Base-by-base conservation (phyloP, 1,139 yeast genomes). In the Yamadazyma buinensis region DNA sequence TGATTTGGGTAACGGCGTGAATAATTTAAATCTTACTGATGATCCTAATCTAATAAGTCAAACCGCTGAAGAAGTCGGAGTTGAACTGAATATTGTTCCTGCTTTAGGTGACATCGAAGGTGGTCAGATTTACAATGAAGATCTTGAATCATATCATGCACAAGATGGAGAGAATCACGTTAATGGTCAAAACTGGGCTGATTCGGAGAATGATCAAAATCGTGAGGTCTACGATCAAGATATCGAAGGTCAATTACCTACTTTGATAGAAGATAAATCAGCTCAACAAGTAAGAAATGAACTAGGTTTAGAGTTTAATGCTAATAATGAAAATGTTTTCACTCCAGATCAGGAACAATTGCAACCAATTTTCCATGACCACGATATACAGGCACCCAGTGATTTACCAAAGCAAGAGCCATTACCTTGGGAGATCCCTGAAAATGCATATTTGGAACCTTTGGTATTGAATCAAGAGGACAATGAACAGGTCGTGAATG, bases 261-360 rank as follows among this genome's bases (percentile, higher is more conserved):
- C 47, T 2, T 37, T 43, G 18, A 42, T 43, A 15, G 46, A 40
- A 7, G 41, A 40, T 3, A 43, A 38, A 29, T 28, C 40, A 12
- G 33, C 38, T 10, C 20, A 24, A 8, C 42, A 40, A 32, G 41
- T 33, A 11, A 24, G 44, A 28, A 15, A 34, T 2, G 46, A 42
- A 23, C 15, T 40, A 15, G 46, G 43, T 1, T 33, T 43, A 19
- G 39, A 28, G 18, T 27, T 13, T 10, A 36, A 25, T 18, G 36
- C 39, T 2, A 11, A 21, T 7, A n/a, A 9, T n/a, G 14, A 23
- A 23, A 32, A 40, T 7, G 14, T 21, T 13, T 39, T 39, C 26
- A 33, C 38, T 4, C 40, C 42, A 5, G 29, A 25, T 23, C 31
- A 28, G 9, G 42, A 37, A 11, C 35, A 37, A 22, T 34, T 39